phyloP scores from a whole-genome alignment of 2,329 filamentous ascomycete species.

The Fusarium acutatum region DNA sequence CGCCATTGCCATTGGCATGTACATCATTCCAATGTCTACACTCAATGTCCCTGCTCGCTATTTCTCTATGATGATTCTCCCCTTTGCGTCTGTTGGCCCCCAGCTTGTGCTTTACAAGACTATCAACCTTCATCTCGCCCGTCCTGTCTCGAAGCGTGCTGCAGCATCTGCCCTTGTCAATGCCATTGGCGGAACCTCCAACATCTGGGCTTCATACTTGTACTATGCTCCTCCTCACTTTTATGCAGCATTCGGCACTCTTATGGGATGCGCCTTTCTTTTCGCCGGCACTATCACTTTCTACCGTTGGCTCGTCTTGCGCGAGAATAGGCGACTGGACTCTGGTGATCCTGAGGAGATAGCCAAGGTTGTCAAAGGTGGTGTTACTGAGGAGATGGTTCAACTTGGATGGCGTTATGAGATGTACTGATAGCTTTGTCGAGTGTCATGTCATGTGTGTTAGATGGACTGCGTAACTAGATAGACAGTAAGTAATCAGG shows the following conservation, averaged over 20 bases:
- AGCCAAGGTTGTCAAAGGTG: slow-evolving; percentile 51
- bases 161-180: slow-evolving; percentile 53
- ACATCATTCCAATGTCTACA: slow-evolving; percentile 50
- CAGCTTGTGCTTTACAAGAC: slow-evolving; percentile 54
- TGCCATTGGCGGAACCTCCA: slow-evolving; percentile 46
- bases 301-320: slow-evolving; percentile 49
- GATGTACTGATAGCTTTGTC: too few relatives aligned
- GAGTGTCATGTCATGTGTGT: too few relatives aligned
- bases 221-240: slow-evolving; percentile 50
- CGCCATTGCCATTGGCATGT: slow-evolving; percentile 46
- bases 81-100: slow-evolving; percentile 46
- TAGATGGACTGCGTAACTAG: too few relatives aligned
- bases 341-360: slow-evolving; percentile 48
- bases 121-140: slow-evolving; percentile 51
- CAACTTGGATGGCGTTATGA: slow-evolving; percentile 54
- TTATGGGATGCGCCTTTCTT: slow-evolving; percentile 47
- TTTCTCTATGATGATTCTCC: slow-evolving; percentile 54
- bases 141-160: slow-evolving; percentile 53
- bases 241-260: slow-evolving; percentile 51
- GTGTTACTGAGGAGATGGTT: slow-evolving; percentile 55
- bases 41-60: slow-evolving; percentile 51
- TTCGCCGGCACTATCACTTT: slow-evolving; percentile 47
- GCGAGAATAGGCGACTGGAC: slow-evolving; percentile 51
- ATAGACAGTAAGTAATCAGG: too few relatives aligned
- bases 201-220: slow-evolving; percentile 49